Evolutionary conservation across 1,284 basidiomycete species (phyloP).

Genomic region (Papiliotrema nemorosa): DNA sequence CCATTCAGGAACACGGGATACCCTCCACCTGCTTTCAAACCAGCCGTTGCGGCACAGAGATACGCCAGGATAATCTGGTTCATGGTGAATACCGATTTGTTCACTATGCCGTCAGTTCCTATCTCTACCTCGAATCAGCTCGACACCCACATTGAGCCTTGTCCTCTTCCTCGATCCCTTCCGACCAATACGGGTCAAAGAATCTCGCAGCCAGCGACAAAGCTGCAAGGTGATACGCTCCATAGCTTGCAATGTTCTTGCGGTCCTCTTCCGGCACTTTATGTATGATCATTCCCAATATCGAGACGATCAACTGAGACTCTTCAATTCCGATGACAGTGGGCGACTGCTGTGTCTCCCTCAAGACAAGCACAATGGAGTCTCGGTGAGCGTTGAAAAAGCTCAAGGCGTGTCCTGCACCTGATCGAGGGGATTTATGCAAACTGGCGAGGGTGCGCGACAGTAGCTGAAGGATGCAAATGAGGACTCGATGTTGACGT

Average conservation of each 20-base stretch:
- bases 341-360: constrained; percentile 48
- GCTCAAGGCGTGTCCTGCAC: constrained; percentile 44
- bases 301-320: constrained; percentile 50
- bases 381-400: constrained; percentile 56
- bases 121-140: neutral
- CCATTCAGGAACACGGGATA: constrained; percentile 42
- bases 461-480: constrained; percentile 35
- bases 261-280: constrained; percentile 57
- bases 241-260: constrained; percentile 65
- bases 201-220: constrained; percentile 70
- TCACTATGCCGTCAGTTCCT: constrained; percentile 4
- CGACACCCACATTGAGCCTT: constrained; percentile 18
- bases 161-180: constrained; percentile 66
- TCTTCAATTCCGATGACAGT: constrained; percentile 50
- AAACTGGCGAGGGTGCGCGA: constrained; percentile 31
- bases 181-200: constrained; percentile 64
- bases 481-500: constrained; percentile 40
- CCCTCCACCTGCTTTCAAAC: constrained; percentile 34
- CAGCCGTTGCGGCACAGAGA: constrained; percentile 30
- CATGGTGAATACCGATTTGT: constrained; percentile 24
- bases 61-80: constrained; percentile 42
- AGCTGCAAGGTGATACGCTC: constrained; percentile 76
- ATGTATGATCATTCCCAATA: constrained; percentile 51
- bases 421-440: constrained; percentile 21
- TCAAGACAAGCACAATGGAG: constrained; percentile 51